A percentile compares a stretch with the other conserved stretches of the same genome.
phyloP scores from a whole-genome alignment of 31 red algal genomes.

The Odonthalia washingtoniensis region DNA sequence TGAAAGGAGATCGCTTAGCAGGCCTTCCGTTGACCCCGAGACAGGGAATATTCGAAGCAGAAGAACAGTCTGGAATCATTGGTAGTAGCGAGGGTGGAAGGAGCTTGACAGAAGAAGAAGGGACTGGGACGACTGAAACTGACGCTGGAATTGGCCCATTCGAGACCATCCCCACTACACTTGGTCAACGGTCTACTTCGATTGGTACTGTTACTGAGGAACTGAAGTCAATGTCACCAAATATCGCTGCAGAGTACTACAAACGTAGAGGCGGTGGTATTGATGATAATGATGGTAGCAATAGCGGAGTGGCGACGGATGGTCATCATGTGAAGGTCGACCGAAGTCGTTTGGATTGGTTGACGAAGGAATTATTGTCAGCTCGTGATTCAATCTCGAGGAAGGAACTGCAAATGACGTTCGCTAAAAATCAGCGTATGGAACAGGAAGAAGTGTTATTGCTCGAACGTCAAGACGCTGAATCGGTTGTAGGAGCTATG shows the following conservation, averaged over 20 bases:
- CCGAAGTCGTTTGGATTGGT: conserved; percentile 58
- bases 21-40: conserved; percentile 21
- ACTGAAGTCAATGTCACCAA: background rate
- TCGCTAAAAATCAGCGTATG: conserved; percentile 54
- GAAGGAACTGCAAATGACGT: conserved; percentile 69
- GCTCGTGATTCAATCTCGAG: conserved; percentile 64
- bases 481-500: conserved; percentile 65
- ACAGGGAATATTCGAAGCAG: background rate
- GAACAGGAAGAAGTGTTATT: conserved; percentile 59
- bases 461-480: conserved; percentile 56
- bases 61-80: background rate
- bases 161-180: too few species aligned
- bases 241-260: too few species aligned
- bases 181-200: too few species aligned
- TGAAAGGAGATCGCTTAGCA: conserved; percentile 31
- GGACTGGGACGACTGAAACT: too few species aligned
- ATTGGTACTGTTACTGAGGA: background rate
- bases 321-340: conserved; percentile 58
- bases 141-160: background rate
- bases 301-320: conserved; percentile 20
- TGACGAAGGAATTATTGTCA: conserved; percentile 48
- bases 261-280: too few species aligned
- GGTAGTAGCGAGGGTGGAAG: background rate
- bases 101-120: background rate
- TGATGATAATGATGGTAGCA: background rate